Percentiles rank a stretch among this genome's conserved stretches.
phyloP scores from a whole-genome alignment of 2,329 filamentous ascomycete genomes.

The Diaporthe humulicola region DNA sequence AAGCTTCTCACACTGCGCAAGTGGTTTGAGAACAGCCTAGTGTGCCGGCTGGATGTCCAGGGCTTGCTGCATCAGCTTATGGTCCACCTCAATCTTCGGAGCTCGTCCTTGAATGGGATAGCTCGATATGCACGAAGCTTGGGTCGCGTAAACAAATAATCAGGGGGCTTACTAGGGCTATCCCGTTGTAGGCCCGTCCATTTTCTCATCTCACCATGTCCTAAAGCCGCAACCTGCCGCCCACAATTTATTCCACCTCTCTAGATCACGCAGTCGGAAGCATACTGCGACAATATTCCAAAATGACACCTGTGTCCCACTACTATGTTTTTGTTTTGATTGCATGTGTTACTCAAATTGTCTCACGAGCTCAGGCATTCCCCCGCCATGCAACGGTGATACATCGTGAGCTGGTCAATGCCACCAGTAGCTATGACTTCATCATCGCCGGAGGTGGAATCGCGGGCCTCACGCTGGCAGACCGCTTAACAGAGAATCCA shows the following conservation, averaged over 20 bases:
- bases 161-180: background rate
- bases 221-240: background rate
- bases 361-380: background rate
- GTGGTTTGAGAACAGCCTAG: background rate
- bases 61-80: conserved; percentile 7
- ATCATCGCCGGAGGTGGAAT: conserved; percentile 50
- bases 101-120: background rate
- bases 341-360: background rate
- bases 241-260: background rate
- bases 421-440: conserved; percentile 42
- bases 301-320: background rate
- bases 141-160: background rate
- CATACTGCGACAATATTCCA: background rate
- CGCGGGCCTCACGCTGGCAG: conserved; percentile 46
- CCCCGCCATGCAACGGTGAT: background rate
- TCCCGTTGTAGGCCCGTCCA: too few species aligned
- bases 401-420: background rate
- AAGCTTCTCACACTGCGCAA: background rate
- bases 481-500: conserved; percentile 47
- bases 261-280: too few species aligned
- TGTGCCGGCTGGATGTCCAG: background rate
- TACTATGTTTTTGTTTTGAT: background rate
- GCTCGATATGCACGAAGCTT: conserved; percentile 13
- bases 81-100: background rate
- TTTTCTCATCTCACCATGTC: background rate